Base-by-base conservation (phyloP, 805 yeast genomes). In the Danielozyma ontarioensis region DNA sequence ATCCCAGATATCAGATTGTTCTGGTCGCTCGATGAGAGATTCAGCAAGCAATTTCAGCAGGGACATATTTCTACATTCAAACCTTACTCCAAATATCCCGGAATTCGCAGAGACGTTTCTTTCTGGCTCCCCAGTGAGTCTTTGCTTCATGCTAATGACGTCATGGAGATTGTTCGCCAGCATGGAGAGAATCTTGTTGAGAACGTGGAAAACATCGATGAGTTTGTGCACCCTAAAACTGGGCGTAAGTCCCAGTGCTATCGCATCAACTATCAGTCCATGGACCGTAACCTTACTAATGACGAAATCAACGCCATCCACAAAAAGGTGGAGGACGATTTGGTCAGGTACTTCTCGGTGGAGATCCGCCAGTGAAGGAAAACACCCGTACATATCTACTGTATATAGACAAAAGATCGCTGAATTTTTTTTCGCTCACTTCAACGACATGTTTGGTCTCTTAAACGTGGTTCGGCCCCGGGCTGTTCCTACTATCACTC, bases 1-100 rank as follows among this genome's bases (percentile, higher is more conserved):
- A 82, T 93, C 29, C 97, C 97, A 2, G 98, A 93, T 55, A 93
- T 93, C 41, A 71, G 98, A 42, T 63, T 90, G 29, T 86, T 93
- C 58, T 93, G 98, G 98, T 73, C 96, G 1, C 48, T 60, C 25
- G 96, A 93, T 58, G 76, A 76, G 33, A 67, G 96, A 35, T 93
- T 93, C 53, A 59, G 68, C 18, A 56, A 59, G 2, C 98, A 93
- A 62, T 93, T 93, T 56, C 41, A 55, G 21, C 65, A 71, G 33
- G 83, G 83, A 8, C 53, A 63, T 17, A 86, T 93, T 31, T 58
- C 79, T 2, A 78, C 78, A 7, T 93, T 90, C 64, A 77, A 69
- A 48, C 93, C 96, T 5, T 93, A 85, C 63, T 87, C 97, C 4
- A 88, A 83, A 59, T 88, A 79, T 53, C 98, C 97, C 0, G 84